These are phyloP conservation scores for Marsdenia floribunda DNA, from an alignment of 257 asterid species.

Conservation along the genomic window DNA sequence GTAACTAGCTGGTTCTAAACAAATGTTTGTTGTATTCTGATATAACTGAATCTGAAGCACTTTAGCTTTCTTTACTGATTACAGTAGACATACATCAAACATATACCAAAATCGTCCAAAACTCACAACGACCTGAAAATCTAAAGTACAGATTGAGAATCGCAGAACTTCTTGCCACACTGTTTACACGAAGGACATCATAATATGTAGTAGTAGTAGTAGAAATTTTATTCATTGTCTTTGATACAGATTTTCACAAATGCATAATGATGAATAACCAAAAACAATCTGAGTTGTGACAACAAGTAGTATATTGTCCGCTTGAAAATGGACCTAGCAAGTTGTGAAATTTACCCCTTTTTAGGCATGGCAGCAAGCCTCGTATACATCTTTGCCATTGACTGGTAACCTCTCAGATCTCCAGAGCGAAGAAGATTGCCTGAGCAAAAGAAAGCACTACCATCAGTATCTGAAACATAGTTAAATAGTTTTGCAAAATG, in stretches of 20 bases:
- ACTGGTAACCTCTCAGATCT: slow-evolving; percentile 82
- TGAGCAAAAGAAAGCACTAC: slow-evolving; percentile 11
- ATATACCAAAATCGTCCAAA: background rate
- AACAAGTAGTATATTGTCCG: background rate
- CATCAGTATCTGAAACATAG: background rate
- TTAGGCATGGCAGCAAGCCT: slow-evolving; percentile 98
- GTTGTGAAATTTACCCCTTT: slow-evolving; percentile 49
- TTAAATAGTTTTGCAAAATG: background rate
- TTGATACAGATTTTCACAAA: background rate
- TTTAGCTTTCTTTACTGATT: too few relatives aligned
- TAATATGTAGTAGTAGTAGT: background rate
- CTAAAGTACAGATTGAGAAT: background rate
- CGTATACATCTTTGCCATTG: slow-evolving; percentile 98
- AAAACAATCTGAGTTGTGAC: background rate
- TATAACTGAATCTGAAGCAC: too few relatives aligned
- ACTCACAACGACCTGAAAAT: background rate
- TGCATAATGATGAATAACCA: background rate
- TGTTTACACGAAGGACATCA: background rate
- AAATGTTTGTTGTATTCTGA: background rate
- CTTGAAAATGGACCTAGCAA: background rate
- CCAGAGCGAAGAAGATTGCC: slow-evolving; percentile 97
- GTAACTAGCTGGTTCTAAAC: background rate
- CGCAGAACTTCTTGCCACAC: background rate
- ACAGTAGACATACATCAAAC: too few relatives aligned
- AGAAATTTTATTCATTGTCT: background rate